phyloP scores from a whole-genome alignment of 768 basidiomycete genomes.

The Tephrocybe sp. region DNA sequence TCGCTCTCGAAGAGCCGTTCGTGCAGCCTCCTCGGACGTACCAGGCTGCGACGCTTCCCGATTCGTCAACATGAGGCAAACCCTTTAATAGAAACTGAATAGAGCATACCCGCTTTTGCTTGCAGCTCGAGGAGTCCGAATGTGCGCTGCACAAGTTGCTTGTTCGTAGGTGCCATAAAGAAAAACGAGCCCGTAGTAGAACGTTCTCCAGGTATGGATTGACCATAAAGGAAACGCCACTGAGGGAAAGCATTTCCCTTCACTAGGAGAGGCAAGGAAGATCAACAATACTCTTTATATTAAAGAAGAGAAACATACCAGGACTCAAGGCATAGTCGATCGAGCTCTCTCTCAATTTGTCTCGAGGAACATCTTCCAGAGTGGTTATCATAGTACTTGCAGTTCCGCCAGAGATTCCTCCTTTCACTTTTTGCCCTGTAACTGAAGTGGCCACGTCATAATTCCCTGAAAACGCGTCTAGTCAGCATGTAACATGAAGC shows the following conservation, averaged over 20 bases:
- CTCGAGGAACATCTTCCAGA: constrained; percentile 36
- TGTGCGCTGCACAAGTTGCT: constrained; percentile 42
- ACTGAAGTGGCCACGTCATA: constrained; percentile 52
- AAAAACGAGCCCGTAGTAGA: constrained; percentile 33
- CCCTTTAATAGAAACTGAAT: background rate
- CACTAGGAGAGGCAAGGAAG: background rate
- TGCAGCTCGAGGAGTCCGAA: constrained; percentile 41
- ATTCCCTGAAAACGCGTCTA: constrained; percentile 9
- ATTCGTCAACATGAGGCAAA: background rate
- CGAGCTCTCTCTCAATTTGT: constrained; percentile 27
- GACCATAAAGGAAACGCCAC: constrained; percentile 32
- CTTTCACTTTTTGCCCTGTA: constrained; percentile 44
- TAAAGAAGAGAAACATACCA: constrained; percentile 21
- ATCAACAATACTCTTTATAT: background rate
- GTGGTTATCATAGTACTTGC: constrained; percentile 36
- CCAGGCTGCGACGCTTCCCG: background rate
- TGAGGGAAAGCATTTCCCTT: constrained; percentile 16
- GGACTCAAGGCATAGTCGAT: constrained; percentile 40
- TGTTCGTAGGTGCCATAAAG: constrained; percentile 40
- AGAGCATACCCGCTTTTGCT: constrained; percentile 18
- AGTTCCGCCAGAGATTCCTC: constrained; percentile 66
- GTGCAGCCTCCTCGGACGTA: constrained; percentile 2
- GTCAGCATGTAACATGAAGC: background rate
- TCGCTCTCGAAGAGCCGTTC: constrained; percentile 22
- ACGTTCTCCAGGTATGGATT: constrained; percentile 33